Evolutionary conservation across 1,284 basidiomycete genomes (phyloP).

Genomic region (Bondarzewia mesenterica): DNA sequence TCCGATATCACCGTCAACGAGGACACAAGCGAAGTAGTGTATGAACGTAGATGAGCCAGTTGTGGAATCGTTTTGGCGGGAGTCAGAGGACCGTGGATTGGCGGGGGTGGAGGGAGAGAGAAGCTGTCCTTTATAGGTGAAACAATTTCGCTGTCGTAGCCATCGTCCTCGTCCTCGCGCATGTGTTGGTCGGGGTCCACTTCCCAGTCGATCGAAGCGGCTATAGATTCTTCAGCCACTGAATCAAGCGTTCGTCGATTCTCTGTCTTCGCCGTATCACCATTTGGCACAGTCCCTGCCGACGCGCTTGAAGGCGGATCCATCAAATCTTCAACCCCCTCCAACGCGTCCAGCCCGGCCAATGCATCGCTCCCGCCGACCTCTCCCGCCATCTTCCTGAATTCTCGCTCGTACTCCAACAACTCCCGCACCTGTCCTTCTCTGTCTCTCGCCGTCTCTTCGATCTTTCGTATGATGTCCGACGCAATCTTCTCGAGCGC

Average conservation of each 20-base stretch:
- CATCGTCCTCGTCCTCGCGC: slow-evolving; percentile 38
- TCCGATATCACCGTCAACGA: slow-evolving; percentile 74
- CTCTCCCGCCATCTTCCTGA: slow-evolving; percentile 67
- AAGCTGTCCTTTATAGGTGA: slow-evolving; percentile 46
- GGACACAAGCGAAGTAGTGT: slow-evolving; percentile 63
- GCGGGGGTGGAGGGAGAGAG: slow-evolving; percentile 35
- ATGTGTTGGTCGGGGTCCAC: slow-evolving; percentile 36
- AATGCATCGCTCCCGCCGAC: slow-evolving; percentile 70
- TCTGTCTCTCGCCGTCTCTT: slow-evolving; percentile 65
- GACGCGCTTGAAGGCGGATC: slow-evolving; percentile 21
- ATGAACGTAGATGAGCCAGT: slow-evolving; percentile 59
- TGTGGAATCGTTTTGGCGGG: slow-evolving; percentile 51
- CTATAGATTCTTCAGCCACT: slow-evolving; percentile 39
- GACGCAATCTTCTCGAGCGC: slow-evolving; percentile 62
- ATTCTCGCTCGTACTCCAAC: slow-evolving; percentile 69
- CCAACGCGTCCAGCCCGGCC: slow-evolving; percentile 56
- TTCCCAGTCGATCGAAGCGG: slow-evolving; percentile 46
- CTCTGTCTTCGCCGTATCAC: slow-evolving; percentile 1
- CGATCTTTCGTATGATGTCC: slow-evolving; percentile 68
- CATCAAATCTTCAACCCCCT: slow-evolving; percentile 37
- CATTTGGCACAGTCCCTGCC: slow-evolving; percentile 13
- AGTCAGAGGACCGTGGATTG: slow-evolving; percentile 39
- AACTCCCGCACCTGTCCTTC: slow-evolving; percentile 72
- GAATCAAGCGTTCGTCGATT: slow-evolving; percentile 22
- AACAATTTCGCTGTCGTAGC: slow-evolving; percentile 33